Conservation (phyloP, 2,329 filamentous ascomycete genomes). For the Penicillium verrucosum region DNA sequence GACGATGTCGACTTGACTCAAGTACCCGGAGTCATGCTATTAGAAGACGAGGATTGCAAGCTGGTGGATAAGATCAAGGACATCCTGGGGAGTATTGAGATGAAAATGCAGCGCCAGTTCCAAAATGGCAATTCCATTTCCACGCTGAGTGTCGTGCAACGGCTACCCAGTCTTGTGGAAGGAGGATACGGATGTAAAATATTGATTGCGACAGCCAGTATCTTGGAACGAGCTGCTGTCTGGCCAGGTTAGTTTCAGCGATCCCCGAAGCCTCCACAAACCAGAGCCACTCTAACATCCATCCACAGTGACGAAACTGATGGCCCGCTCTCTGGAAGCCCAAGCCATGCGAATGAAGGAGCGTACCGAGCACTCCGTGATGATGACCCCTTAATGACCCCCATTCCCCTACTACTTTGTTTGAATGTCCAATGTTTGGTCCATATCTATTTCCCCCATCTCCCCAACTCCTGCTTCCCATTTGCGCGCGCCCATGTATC, state of each 20-base stretch:
- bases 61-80: conserved; percentile 78
- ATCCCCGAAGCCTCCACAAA: not conserved
- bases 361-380: conserved; percentile 46
- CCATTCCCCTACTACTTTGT: not conserved
- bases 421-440: conserved; percentile 3
- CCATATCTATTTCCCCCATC: not conserved
- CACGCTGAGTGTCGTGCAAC: conserved; percentile 49
- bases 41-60: conserved; percentile 89
- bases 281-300: conserved; percentile 18
- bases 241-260: conserved; percentile 72
- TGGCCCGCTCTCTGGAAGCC: conserved; percentile 63
- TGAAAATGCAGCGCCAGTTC: conserved; percentile 67
- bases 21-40: conserved; percentile 81
- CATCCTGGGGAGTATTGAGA: conserved; percentile 71
- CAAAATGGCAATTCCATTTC: conserved; percentile 54
- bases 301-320: conserved; percentile 61
- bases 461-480: not conserved
- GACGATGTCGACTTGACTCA: conserved; percentile 75
- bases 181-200: conserved; percentile 82
- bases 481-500: conserved; percentile 11
- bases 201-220: conserved; percentile 76
- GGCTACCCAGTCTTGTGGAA: conserved; percentile 58
- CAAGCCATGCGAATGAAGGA: conserved; percentile 63
- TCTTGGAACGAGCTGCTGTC: conserved; percentile 82
- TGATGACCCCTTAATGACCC: conserved; percentile 28